Evolutionary conservation across 305 asterid genomes (phyloP), one percentile per base, ranked within the genome.

Genomic region (Solanum chacoense): DNA sequence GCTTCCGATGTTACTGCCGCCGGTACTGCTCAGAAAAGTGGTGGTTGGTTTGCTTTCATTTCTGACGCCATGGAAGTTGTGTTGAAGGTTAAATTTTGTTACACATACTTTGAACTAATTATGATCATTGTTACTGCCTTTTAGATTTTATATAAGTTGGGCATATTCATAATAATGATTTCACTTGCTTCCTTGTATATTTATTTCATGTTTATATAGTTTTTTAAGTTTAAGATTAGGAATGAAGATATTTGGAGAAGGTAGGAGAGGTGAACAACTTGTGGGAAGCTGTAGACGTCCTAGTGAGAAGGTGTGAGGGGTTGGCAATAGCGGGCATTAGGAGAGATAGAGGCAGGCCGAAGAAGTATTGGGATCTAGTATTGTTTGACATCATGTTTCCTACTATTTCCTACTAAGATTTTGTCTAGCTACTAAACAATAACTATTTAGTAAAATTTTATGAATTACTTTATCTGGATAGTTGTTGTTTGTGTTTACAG

Each of bases 21-120:
- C 20, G 90, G 91, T 75, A 88, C 90, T 26, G 89, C 63, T 75
- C 98, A 93, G 94, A 98, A 98, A 88, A 91, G 85, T 71, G 98
- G 98, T 28, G 99, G 99, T 6, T 98, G 99, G 99, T 98, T 98
- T 88, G 99, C 96, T 18, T 96, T 98, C 91, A 94, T 98, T 90
- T 96, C 99, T 16, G 99, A 97, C 16, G 95, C 95, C 85, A 95
- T 97, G 99, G 99, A 97, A 95, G 93, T 94, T 92, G 99, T 98
- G 10, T 91, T 98, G 89, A 98, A 98, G 98, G 99, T 97, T 89
- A 63, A 74, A 42, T 42, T 87, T 50, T 45, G 74, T 22, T 13
- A 31, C 2, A 81, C 69, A 8, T 80, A 80, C 37, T 42, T 81
- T 24, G n/a, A 42, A 2, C 38, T 81, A 45, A 42, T 42, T 42